Evolutionary conservation across 192 early-diverging fungal species (phyloP), one percentile per base, ranked within the genome.

Genomic region (Funneliformis geosporum): DNA sequence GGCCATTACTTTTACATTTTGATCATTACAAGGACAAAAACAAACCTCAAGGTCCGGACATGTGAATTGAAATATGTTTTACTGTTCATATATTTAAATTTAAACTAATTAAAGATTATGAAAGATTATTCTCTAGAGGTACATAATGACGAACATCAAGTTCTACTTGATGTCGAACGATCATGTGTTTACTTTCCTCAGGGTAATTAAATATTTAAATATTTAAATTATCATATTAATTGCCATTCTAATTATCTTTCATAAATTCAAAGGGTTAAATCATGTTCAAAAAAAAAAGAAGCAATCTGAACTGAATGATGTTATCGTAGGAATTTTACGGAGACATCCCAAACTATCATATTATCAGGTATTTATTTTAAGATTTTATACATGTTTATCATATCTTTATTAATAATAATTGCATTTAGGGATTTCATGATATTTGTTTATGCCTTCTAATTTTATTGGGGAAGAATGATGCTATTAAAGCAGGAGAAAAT

Each of bases 351-450:
- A 82, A 5, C 71, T 90, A 18, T 72, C 86, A 62, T 90, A 90
- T 68, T 90, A 88, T 59, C 89, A 90, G 80, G 88, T 87, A 73
- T 42, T 59, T 8, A 38, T 46, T n/a, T 67, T n/a, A n/a, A 23
- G 25, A 14, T 42, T 3, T 14, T 23, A 2, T 16, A 28, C 14
- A 42, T 73, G 18, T 28, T 14, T 4, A 1, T 23, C 38, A 14
- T 60, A 23, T 47, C 33, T 62, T 70, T 62, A 25, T 55, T 14
- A 21, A 11, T n/a, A 25, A n/a, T 25, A 42, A 25, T n/a, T 74
- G 12, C 18, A 55, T 33, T 55, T n/a, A 89, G 87, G 89, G 89
- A 0, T 90, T 88, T 28, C 89, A 90, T 68, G 89, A 90, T 78
- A 74, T 90, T 5, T 90, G 89, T 61, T 81, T 86, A 0, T 82